Conservation (phyloP, 2,329 filamentous ascomycete genomes). For the Cladophialophora chaetospira region DNA sequence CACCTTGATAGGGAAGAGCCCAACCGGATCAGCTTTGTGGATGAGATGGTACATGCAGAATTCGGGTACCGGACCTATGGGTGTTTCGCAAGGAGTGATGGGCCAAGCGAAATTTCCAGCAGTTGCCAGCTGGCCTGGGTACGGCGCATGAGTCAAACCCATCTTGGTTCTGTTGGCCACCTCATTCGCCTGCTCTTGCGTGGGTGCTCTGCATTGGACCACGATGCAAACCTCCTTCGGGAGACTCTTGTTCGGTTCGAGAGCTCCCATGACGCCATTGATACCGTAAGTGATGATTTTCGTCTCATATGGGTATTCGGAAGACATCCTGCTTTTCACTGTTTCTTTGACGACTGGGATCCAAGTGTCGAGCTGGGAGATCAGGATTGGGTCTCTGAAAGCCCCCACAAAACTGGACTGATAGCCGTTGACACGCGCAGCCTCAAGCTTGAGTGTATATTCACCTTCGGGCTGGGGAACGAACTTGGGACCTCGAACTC, state of each 20-base stretch:
- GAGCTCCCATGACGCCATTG: conserved; percentile 46
- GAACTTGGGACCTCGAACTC: conserved; percentile 47
- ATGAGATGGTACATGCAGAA: conserved; percentile 57
- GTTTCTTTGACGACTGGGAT: conserved; percentile 37
- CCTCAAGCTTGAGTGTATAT: conserved; percentile 56
- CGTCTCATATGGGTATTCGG: conserved; percentile 38
- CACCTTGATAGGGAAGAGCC: conserved; percentile 16
- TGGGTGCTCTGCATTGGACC: conserved; percentile 50
- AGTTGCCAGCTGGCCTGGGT: conserved; percentile 55
- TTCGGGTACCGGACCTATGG: conserved; percentile 44
- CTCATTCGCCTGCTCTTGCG: conserved; percentile 49
- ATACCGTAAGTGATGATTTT: conserved; percentile 50
- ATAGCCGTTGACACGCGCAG: conserved; percentile 47
- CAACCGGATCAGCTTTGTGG: conserved; percentile 38
- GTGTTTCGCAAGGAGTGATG: conserved; percentile 38
- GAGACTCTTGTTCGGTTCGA: conserved; percentile 36
- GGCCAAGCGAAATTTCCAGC: conserved; percentile 53
- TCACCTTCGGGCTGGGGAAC: conserved; percentile 32
- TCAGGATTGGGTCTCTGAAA: conserved; percentile 51
- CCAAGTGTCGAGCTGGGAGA: conserved; percentile 44
- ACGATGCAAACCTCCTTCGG: conserved; percentile 46
- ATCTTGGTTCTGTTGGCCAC: conserved; percentile 47
- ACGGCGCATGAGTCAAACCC: conserved; percentile 50
- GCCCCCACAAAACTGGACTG: conserved; percentile 51
- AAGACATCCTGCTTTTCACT: conserved; percentile 21